phyloP scores from a whole-genome alignment of 345 rosid genomes.

The Acer saccharum region DNA sequence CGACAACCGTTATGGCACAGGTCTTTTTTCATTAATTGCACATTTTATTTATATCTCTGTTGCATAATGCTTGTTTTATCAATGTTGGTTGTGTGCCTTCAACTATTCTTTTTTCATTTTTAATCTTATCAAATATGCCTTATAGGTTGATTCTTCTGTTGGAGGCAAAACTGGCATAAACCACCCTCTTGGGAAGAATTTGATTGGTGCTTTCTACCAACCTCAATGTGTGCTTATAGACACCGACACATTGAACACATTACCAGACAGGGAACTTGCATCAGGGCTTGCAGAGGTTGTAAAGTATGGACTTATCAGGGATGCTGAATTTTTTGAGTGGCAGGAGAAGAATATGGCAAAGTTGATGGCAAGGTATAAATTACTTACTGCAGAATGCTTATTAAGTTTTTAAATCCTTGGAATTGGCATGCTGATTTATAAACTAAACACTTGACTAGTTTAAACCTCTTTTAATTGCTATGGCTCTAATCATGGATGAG shows the following conservation, averaged over 20 bases:
- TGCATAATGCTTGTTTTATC: background rate
- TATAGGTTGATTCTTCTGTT: slow-evolving; percentile 95
- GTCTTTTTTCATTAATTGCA: slow-evolving; percentile 29
- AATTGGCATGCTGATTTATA: background rate
- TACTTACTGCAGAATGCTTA: background rate
- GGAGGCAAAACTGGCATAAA: slow-evolving; percentile 99
- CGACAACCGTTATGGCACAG: slow-evolving; percentile 99
- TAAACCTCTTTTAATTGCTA: background rate
- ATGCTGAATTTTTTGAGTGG: slow-evolving; percentile 93
- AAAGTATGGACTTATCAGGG: slow-evolving; percentile 96
- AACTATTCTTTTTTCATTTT: background rate
- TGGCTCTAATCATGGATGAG: background rate
- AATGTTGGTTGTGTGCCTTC: background rate
- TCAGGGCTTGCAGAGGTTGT: slow-evolving; percentile 94
- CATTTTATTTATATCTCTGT: background rate
- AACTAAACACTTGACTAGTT: background rate
- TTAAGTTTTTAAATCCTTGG: background rate
- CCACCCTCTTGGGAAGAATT: slow-evolving; percentile 90
- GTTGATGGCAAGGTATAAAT: slow-evolving; percentile 71
- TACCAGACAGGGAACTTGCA: slow-evolving; percentile 93
- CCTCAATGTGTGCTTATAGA: slow-evolving; percentile 94
- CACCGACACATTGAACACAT: slow-evolving; percentile 82
- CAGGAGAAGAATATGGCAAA: slow-evolving; percentile 83
- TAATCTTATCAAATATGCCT: slow-evolving; percentile 9
- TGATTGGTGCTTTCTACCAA: slow-evolving; percentile 99